A percentile compares a stretch with the other conserved stretches of the same genome.
Conservation (phyloP, 2,329 filamentous ascomycete species). For the Fusarium praegraminearum region DNA sequence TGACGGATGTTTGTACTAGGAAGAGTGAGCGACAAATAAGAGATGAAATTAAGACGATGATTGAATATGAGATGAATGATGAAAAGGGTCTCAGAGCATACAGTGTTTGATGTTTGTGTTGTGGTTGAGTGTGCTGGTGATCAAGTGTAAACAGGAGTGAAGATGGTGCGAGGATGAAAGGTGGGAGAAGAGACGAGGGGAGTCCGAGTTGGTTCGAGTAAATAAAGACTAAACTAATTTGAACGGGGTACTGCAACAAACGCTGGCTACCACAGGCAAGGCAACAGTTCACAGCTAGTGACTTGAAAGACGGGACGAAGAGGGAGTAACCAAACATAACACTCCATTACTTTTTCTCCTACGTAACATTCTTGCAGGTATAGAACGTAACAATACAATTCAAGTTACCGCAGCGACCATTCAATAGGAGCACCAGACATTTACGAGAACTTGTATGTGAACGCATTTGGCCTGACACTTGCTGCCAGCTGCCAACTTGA, state of each 20-base stretch:
- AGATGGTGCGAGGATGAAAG: constrained; percentile 3
- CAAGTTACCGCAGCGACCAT: neutral
- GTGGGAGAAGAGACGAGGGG: neutral
- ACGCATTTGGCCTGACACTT: constrained; percentile 3
- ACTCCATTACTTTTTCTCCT: neutral
- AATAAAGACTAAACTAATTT: neutral
- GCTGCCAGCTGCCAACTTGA: constrained; percentile 12
- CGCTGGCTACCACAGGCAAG: neutral
- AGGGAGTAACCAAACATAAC: constrained; percentile 16
- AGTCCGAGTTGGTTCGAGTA: neutral
- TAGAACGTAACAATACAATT: neutral
- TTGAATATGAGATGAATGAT: neutral
- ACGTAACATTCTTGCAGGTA: neutral
- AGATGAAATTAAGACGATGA: neutral
- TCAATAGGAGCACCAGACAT: no score
- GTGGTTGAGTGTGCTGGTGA: neutral
- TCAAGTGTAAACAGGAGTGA: neutral
- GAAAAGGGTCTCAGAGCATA: neutral
- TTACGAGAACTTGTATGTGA: neutral
- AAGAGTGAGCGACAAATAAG: constrained; percentile 1
- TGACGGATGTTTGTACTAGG: constrained; percentile 45
- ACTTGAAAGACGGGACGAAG: constrained; percentile 13
- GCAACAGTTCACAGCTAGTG: constrained; percentile 1
- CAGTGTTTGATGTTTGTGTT: constrained; percentile 6
- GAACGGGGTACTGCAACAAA: neutral